phyloP scores from a whole-genome alignment of 208 protist genomes.

The Polymyxa betae region DNA sequence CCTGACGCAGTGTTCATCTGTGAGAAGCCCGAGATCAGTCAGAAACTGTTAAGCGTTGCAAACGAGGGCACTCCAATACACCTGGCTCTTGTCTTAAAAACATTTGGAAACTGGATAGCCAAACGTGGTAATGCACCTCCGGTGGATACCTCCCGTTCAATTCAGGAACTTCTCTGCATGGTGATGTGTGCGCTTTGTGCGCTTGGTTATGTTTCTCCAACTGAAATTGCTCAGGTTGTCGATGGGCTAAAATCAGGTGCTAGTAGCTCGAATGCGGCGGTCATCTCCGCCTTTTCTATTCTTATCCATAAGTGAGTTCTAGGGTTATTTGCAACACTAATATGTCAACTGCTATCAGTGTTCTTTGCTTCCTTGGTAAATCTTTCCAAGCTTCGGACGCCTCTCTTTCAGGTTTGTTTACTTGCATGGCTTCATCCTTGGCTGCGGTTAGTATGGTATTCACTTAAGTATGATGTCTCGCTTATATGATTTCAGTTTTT shows the following conservation, averaged over 20 bases:
- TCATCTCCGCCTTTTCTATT: not conserved
- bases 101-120: conserved; percentile 15
- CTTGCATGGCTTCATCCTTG: not conserved
- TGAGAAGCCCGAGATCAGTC: not conserved
- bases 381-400: conserved; percentile 10
- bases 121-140: not conserved
- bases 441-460: not conserved
- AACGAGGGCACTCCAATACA: not conserved
- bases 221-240: too few relatives aligned
- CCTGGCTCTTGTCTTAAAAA: not conserved
- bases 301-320: conserved; percentile 15
- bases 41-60: not conserved
- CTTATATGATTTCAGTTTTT: not conserved
- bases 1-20: not conserved
- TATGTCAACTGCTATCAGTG: conserved; percentile 15
- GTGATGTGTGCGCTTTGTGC: too few relatives aligned
- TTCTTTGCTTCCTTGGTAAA: not conserved
- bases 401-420: not conserved
- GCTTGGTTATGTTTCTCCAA: too few relatives aligned
- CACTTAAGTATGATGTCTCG: not conserved
- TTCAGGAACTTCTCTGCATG: not conserved
- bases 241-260: not conserved
- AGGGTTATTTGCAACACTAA: not conserved
- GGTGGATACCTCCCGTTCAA: not conserved
- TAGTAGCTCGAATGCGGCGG: not conserved